A percentile compares a stretch with the other conserved stretches of the same genome.
Conservation (phyloP, 495 filamentous ascomycete genomes). For the Penicillium coprophilum region DNA sequence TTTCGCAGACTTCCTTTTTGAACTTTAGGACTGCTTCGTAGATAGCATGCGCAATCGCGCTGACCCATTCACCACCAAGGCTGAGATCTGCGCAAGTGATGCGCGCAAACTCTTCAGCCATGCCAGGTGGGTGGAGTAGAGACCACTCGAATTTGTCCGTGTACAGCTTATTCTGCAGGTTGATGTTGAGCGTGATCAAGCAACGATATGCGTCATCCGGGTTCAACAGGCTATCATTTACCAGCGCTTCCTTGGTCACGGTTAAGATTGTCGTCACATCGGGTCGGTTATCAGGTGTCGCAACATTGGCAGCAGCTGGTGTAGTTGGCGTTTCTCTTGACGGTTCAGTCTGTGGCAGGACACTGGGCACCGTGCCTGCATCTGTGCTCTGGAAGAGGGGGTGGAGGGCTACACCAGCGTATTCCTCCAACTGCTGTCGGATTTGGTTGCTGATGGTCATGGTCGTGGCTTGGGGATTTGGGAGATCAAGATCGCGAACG, state of each 20-base stretch:
- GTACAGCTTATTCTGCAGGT: conserved; percentile 87
- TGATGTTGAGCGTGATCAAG: conserved; percentile 87
- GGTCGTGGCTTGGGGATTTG: conserved; percentile 63
- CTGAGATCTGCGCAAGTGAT: conserved; percentile 90
- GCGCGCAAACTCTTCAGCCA: conserved; percentile 89
- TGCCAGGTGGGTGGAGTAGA: conserved; percentile 83
- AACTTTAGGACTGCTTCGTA: conserved; percentile 91
- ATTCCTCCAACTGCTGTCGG: conserved; percentile 91
- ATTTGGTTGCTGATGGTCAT: conserved; percentile 89
- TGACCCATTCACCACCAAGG: conserved; percentile 87
- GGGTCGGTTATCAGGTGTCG: conserved; percentile 50
- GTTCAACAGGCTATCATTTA: conserved; percentile 62
- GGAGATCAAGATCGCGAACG: conserved; percentile 92
- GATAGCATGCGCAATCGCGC: conserved; percentile 91
- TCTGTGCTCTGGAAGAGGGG: conserved; percentile 73
- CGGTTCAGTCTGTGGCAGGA: conserved; percentile 35
- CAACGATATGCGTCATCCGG: conserved; percentile 91
- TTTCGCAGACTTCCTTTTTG: conserved; percentile 95
- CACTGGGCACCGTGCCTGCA: conserved; percentile 38
- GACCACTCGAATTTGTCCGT: conserved; percentile 99
- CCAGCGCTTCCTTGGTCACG: conserved; percentile 42
- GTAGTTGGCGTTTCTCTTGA: conserved; percentile 55
- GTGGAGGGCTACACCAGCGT: conserved; percentile 90
- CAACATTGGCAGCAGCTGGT: conserved; percentile 43
- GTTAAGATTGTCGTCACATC: conserved; percentile 32